Evolutionary conservation across 129 eudicot genomes (phyloP).

Genomic region (Cynara cardunculus): DNA sequence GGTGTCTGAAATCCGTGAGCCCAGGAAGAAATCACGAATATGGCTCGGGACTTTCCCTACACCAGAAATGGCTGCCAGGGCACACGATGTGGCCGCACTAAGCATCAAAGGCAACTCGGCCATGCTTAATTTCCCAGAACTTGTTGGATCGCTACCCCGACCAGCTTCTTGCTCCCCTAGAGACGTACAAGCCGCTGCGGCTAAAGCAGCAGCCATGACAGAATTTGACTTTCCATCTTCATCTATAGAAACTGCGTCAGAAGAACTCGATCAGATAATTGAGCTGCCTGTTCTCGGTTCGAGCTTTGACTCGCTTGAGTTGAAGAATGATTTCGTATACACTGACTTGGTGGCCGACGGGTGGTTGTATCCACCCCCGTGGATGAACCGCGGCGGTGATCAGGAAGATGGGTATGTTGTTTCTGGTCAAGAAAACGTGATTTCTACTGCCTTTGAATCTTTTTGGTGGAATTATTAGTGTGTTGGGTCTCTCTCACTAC

Average conservation of each 20-base stretch:
- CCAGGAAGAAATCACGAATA: slow-evolving; percentile 77
- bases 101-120: slow-evolving; percentile 63
- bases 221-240: slow-evolving; percentile 18
- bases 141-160: slow-evolving; percentile 53
- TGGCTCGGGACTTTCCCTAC: slow-evolving; percentile 93
- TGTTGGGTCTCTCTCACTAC: not conserved
- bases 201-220: slow-evolving; percentile 86
- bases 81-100: slow-evolving; percentile 75
- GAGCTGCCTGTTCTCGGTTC: slow-evolving; percentile 66
- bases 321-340: slow-evolving; percentile 33
- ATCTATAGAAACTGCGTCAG: slow-evolving; percentile 16
- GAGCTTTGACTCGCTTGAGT: slow-evolving; percentile 34
- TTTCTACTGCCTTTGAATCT: slow-evolving; percentile 21
- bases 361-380: slow-evolving; percentile 57
- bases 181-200: slow-evolving; percentile 77
- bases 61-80: slow-evolving; percentile 92
- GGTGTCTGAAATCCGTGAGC: slow-evolving; percentile 92
- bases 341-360: slow-evolving; percentile 54
- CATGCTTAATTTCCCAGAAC: slow-evolving; percentile 67
- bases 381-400: slow-evolving; percentile 15
- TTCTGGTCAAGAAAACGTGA: slow-evolving; percentile 15
- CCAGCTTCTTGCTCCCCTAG: slow-evolving; percentile 59
- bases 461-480: slow-evolving; percentile 26
- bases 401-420: slow-evolving; percentile 16
- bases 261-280: slow-evolving; percentile 66